Evolutionary conservation across 345 rosid genomes (phyloP).

Genomic region (Noccaea bulbosa): DNA sequence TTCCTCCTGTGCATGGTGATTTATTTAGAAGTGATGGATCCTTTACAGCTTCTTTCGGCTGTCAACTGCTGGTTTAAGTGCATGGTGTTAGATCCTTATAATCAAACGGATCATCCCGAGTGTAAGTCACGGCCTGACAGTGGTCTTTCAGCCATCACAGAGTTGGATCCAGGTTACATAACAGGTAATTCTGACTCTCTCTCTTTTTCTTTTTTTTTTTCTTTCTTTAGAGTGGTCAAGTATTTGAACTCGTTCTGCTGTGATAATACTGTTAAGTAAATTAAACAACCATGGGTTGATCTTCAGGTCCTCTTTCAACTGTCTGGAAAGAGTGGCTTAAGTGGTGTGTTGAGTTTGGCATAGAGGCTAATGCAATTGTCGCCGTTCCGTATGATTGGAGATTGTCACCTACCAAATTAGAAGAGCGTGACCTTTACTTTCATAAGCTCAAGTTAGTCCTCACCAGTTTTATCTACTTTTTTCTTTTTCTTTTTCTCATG

Average conservation of each 20-base stretch:
- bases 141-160: slow-evolving; percentile 95
- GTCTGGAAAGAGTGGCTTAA: slow-evolving; percentile 99
- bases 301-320: slow-evolving; percentile 90
- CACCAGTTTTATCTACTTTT: slow-evolving; percentile 14
- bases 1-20: slow-evolving; percentile 11
- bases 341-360: slow-evolving; percentile 98
- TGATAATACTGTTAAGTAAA: slow-evolving; percentile 3
- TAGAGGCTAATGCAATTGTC: slow-evolving; percentile 89
- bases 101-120: slow-evolving; percentile 96
- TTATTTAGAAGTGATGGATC: slow-evolving; percentile 11
- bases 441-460: slow-evolving; percentile 89
- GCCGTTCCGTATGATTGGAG: slow-evolving; percentile 99
- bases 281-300: slow-evolving; percentile 22
- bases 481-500: background rate
- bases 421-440: slow-evolving; percentile 97
- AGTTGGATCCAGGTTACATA: slow-evolving; percentile 94
- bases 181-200: slow-evolving; percentile 57
- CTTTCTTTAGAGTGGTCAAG: slow-evolving; percentile 5
- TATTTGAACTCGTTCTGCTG: slow-evolving; percentile 13
- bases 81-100: slow-evolving; percentile 86
- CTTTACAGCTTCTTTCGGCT: slow-evolving; percentile 86
- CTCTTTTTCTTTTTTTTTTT: background rate
- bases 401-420: slow-evolving; percentile 88
- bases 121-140: slow-evolving; percentile 96
- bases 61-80: slow-evolving; percentile 99